Evolutionary conservation across 441 rosid species (phyloP), one percentile per base, ranked within the genome.

Genomic region (Erysimum cheiri): DNA sequence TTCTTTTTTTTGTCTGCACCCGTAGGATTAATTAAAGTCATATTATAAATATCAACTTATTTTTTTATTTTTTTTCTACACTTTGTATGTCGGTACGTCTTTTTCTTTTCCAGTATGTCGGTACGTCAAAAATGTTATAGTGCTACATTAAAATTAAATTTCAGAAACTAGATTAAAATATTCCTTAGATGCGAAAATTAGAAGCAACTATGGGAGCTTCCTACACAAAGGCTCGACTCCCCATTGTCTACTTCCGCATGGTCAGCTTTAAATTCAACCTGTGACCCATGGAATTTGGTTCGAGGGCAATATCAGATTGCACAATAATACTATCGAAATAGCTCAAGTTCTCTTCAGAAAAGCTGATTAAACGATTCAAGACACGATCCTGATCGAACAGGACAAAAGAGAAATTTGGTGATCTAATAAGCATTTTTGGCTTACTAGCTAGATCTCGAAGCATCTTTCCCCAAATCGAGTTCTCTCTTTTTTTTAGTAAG

Each of bases 11-110:
- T 15, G 22, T 28, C 19, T 14, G 24, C n/a, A 47, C n/a, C 2
- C 3, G 22, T 47, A 35, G 40, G 5, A 49, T 12, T 15, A 9
- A 15, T 61, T 52, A 14, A 37, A 41, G 39, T 32, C 48, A 11
- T 71, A 10, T 26, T 31, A 13, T 35, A 26, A 13, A 41, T 14
- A 3, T 46, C 49, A 8, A 15, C 19, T 15, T n/a, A 41, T 58
- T 37, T 7, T 24, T 39, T 22, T 8, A n/a, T n/a, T 15, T 4
- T 1, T n/a, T 41, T 33, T 19, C 17, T 11, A 61, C 10, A 0
- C 13, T 60, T 40, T 26, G 5, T 61, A 61, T 61, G 67, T 61
- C 54, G 67, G 67, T 61, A 44, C 54, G 54, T 44, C 37, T 24
- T 47, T 31, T 12, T 24, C 26, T 48, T 7, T 44, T 19, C 22